Conservation (phyloP, 768 basidiomycete genomes). For the Neoboletus magnificus region DNA sequence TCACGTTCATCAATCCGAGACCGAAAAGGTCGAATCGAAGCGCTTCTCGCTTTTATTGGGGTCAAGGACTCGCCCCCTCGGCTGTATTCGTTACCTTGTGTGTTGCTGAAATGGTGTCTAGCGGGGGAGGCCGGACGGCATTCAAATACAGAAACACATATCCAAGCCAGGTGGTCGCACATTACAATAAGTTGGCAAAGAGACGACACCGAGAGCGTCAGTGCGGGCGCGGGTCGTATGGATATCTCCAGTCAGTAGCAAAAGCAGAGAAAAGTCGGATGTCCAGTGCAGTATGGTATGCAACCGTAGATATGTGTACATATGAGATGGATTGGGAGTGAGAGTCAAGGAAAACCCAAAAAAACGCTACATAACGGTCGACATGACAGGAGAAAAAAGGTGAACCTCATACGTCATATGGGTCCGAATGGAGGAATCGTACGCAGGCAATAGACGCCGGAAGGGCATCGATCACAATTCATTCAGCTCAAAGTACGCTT, state of each 20-base stretch:
- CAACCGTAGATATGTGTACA: slow-evolving; percentile 9
- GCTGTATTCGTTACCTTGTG: background rate
- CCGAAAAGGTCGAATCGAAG: slow-evolving; percentile 96
- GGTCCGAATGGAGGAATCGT: background rate
- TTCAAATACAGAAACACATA: slow-evolving; percentile 28
- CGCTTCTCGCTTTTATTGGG: background rate
- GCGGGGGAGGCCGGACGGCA: background rate
- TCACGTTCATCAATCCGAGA: slow-evolving; percentile 99
- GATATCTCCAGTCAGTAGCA: slow-evolving; percentile 1
- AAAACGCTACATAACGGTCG: background rate
- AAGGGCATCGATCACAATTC: slow-evolving; percentile 35
- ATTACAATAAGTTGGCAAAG: slow-evolving; percentile 22
- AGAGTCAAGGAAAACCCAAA: background rate
- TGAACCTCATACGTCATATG: background rate
- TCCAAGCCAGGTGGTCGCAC: slow-evolving; percentile 1
- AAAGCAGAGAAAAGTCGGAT: background rate
- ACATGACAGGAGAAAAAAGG: background rate
- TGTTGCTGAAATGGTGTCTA: slow-evolving; percentile 7
- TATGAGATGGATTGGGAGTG: background rate
- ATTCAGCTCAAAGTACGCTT: slow-evolving; percentile 76
- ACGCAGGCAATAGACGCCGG: background rate
- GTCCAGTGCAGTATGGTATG: slow-evolving; percentile 10
- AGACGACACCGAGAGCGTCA: background rate
- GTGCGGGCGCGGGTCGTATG: background rate
- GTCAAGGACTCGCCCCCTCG: background rate